Conservation (phyloP, 495 filamentous ascomycete genomes). For the Cercophora samala region DNA sequence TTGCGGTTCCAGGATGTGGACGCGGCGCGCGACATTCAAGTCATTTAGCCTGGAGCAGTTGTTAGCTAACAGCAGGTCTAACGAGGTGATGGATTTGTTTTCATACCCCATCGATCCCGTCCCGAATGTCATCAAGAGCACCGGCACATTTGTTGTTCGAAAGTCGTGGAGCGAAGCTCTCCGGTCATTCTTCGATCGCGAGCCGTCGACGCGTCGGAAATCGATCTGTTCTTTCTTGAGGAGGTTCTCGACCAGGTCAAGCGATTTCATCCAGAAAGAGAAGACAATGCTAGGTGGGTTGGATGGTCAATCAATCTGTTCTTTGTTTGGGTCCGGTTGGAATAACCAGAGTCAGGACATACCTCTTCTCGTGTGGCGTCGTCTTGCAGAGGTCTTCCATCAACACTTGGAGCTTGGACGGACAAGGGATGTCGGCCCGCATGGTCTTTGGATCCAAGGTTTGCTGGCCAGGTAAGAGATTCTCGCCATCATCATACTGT, state of each 20-base stretch:
- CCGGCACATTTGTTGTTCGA: slow-evolving; percentile 22
- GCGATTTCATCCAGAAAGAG: slow-evolving; percentile 46
- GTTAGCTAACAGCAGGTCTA: background rate
- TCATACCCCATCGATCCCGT: slow-evolving; percentile 42
- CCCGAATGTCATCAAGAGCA: slow-evolving; percentile 45
- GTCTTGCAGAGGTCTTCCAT: background rate
- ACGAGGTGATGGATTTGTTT: slow-evolving; percentile 10
- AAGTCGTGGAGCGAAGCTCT: slow-evolving; percentile 33
- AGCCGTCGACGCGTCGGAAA: slow-evolving; percentile 37
- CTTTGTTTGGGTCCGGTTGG: background rate
- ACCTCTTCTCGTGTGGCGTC: slow-evolving; percentile 5
- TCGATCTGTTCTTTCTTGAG: slow-evolving; percentile 21
- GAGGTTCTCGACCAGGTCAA: slow-evolving; percentile 34
- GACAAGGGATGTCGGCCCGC: background rate
- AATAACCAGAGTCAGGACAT: background rate
- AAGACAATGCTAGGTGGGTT: slow-evolving; percentile 40
- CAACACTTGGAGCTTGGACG: background rate
- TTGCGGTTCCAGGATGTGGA: slow-evolving; percentile 6
- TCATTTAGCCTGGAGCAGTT: slow-evolving; percentile 38
- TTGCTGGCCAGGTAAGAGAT: background rate
- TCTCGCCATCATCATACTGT: background rate
- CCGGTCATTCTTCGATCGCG: slow-evolving; percentile 20
- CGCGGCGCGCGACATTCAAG: slow-evolving; percentile 34
- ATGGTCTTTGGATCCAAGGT: no score
- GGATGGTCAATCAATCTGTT: no score